Evolutionary conservation across 2,329 filamentous ascomycete genomes (phyloP), one percentile per base, ranked within the genome.

Genomic region (Cladobotryum mycophilum): DNA sequence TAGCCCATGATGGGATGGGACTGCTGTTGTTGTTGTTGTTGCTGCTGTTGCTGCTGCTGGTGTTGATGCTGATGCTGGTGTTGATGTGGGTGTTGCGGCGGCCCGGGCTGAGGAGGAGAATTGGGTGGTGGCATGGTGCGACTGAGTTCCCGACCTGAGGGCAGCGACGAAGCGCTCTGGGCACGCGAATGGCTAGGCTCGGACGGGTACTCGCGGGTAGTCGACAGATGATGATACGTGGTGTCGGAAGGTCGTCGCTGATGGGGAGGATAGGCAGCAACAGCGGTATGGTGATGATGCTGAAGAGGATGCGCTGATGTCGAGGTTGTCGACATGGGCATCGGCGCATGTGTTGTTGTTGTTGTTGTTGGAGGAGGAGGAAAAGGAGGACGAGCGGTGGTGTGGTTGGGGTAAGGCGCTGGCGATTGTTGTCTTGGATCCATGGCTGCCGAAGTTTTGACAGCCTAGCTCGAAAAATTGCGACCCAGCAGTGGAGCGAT

Each of bases 121-220:
- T 56, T 47, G 52, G 56, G 9, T 70, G 74, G 75, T 48, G 74
- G 72, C 73, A 76, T 76, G 38, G 65, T 63, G 58, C 70, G 72
- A 61, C 65, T 68, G 48, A 64, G 52, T 52, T 64, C 57, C 55
- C 61, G 61, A 9, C 65, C 63, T 18, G 72, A 65, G 18, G 70
- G 64, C 49, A 75, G 64, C 40, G 73, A 74, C 8, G 74, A 72
- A n/a, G 72, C 58, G 61, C 69, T 51, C 49, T 68, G 72, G 51
- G 72, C 69, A 54, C 72, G 72, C 48, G 69, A 64, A 61, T 71
- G 71, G 47, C 63, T 62, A 37, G 65, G 57, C 34, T 67, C 60
- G 57, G 67, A 66, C 55, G 54, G 63, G 55, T 57, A 58, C 17
- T 61, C 52, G 41, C 56, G 60, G 56, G 61, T 55, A 44, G 67